These are phyloP conservation scores for Casuarina glauca DNA, from an alignment of 306 rosid genomes.

Conservation along the genomic window DNA sequence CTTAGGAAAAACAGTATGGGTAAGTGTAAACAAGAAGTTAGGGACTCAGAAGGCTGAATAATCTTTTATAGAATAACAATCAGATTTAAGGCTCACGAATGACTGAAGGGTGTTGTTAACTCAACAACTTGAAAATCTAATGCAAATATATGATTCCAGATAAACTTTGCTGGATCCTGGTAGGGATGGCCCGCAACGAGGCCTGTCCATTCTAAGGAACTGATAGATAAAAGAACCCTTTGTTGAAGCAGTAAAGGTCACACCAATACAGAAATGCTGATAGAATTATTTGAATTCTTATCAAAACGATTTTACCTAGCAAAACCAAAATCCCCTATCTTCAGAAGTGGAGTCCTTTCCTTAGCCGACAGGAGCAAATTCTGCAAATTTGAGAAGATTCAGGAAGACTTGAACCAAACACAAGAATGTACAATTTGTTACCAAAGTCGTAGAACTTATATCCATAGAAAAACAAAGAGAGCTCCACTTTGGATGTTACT, in stretches of 20 bases:
- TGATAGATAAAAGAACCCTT: slow-evolving; percentile 2
- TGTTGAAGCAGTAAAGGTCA: slow-evolving; percentile 22
- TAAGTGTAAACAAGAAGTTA: not conserved
- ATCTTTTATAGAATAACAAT: not conserved
- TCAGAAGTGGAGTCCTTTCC: slow-evolving; percentile 58
- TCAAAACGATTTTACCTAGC: slow-evolving; percentile 63
- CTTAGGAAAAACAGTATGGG: not conserved
- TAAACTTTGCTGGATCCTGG: not conserved
- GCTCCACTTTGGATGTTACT: not conserved
- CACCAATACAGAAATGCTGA: not conserved
- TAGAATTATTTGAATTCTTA: slow-evolving; percentile 10
- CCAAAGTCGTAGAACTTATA: slow-evolving; percentile 2
- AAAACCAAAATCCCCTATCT: slow-evolving; percentile 98
- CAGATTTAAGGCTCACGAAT: not conserved
- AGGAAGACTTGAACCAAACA: slow-evolving; percentile 19
- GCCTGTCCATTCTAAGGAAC: not conserved
- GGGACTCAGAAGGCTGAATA: not conserved
- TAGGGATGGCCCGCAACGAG: not conserved
- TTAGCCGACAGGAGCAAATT: slow-evolving; percentile 68
- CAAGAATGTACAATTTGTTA: slow-evolving; percentile 3
- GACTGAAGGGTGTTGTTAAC: not conserved
- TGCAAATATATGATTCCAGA: not conserved
- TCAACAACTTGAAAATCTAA: not conserved
- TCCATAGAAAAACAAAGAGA: not conserved
- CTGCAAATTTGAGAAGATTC: slow-evolving; percentile 51